Evolutionary conservation across 192 early-diverging fungal species (phyloP).

Genomic region (Podila minutissima): DNA sequence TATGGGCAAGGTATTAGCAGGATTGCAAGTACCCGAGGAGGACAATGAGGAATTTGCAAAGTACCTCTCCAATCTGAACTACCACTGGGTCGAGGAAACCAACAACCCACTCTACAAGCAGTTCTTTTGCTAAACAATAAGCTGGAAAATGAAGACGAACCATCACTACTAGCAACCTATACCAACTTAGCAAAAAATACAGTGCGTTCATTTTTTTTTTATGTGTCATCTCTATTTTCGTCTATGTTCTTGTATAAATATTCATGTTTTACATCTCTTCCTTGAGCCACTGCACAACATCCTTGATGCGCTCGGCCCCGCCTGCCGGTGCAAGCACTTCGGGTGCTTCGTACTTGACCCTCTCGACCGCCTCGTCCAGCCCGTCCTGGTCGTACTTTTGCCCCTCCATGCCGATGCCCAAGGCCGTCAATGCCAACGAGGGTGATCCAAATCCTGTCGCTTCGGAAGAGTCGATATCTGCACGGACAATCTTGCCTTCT

Average conservation of each 20-base stretch:
- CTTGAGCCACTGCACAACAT: conserved; percentile 45
- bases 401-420: conserved; percentile 46
- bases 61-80: conserved; percentile 86
- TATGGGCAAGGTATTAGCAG: conserved; percentile 92
- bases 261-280: conserved; percentile 13
- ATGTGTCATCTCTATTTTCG: background rate
- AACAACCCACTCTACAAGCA: conserved; percentile 89
- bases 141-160: too few species aligned
- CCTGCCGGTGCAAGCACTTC: conserved; percentile 26
- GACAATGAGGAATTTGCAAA: conserved; percentile 70
- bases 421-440: conserved; percentile 28
- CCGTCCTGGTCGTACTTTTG: conserved; percentile 31
- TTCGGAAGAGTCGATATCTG: conserved; percentile 21
- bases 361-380: conserved; percentile 28
- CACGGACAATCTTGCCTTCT: conserved; percentile 24
- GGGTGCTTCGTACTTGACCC: conserved; percentile 38
- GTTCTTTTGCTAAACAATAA: conserved; percentile 67
- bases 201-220: background rate
- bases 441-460: background rate
- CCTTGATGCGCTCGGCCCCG: conserved; percentile 15
- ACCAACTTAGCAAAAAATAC: background rate
- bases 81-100: conserved; percentile 94
- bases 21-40: conserved; percentile 88
- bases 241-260: background rate
- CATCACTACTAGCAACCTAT: background rate